Conservation (phyloP, 2,329 filamentous ascomycete genomes). For the Pseudogymnoascus verrucosus region DNA sequence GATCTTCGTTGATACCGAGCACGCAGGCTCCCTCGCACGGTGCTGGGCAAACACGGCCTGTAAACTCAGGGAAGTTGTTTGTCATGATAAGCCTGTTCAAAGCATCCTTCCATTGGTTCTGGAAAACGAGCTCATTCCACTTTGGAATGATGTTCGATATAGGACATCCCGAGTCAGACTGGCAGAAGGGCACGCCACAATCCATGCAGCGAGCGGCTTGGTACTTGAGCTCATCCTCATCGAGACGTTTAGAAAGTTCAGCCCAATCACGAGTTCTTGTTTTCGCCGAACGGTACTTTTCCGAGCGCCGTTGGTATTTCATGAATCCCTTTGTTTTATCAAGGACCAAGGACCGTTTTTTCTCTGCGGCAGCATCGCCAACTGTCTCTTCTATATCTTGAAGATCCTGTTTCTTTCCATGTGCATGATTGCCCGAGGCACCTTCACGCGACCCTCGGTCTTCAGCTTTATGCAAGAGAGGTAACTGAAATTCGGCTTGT, state of each 20-base stretch:
- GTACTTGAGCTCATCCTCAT: slow-evolving; percentile 93
- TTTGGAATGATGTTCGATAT: slow-evolving; percentile 98
- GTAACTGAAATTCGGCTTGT: slow-evolving; percentile 74
- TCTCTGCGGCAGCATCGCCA: slow-evolving; percentile 74
- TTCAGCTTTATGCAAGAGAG: slow-evolving; percentile 61
- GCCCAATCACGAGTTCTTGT: slow-evolving; percentile 89
- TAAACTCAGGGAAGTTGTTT: slow-evolving; percentile 98
- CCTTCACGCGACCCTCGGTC: slow-evolving; percentile 36
- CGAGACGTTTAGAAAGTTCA: slow-evolving; percentile 78
- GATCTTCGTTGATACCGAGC: slow-evolving; percentile 91
- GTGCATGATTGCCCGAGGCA: slow-evolving; percentile 46
- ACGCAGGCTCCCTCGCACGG: slow-evolving; percentile 96
- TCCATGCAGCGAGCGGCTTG: slow-evolving; percentile 98
- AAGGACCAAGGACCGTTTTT: slow-evolving; percentile 84
- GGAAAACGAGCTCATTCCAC: slow-evolving; percentile 78
- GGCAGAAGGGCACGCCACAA: slow-evolving; percentile 96
- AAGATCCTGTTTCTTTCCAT: slow-evolving; percentile 58
- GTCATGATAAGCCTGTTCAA: slow-evolving; percentile 89
- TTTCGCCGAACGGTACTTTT: slow-evolving; percentile 84
- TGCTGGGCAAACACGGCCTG: slow-evolving; percentile 90
- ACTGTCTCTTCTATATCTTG: slow-evolving; percentile 89
- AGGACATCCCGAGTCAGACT: slow-evolving; percentile 90
- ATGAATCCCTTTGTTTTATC: slow-evolving; percentile 98
- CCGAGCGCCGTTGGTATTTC: slow-evolving; percentile 86
- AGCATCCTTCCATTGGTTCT: slow-evolving; percentile 80